Base-by-base conservation (phyloP, 176 grass and related monocot species). In the Echinochloa phyllopogon region DNA sequence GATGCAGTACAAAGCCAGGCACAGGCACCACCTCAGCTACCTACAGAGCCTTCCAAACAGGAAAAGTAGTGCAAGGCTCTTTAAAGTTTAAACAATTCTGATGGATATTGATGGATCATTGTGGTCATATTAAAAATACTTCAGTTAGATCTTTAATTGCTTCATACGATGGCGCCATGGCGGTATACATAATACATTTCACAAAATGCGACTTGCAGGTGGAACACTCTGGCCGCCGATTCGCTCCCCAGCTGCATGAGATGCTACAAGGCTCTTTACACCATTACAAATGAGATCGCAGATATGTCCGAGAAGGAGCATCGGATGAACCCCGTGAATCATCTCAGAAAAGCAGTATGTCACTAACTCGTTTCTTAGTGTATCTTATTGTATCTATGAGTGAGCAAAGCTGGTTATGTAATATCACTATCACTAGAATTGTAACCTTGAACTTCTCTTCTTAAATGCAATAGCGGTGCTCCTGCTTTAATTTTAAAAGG, bases 241-340 rank as follows among this genome's bases (percentile, higher is more conserved):
- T 91, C 89, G 44, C 87, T 97, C 21, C 94, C 91, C 0, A 24
- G n/a, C 12, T 92, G 83, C 51, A 94, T 97, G 94, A 82, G 42
- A 58, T 90, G 87, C 84, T 97, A 85, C 82, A 88, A 45, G 15
- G 81, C 77, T 57, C 53, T 97, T 29, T 83, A 87, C 51, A 81
- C 82, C 0, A 50, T 86, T 52, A 92, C 85, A 6, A 82, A 86
- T 82, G 85, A 88, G 18, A 90, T 92, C 5, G 87, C 89, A 0
- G 18, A 84, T 64, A 78, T 85, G 37, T 75, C 36, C 0, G 16
- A 64, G 8, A 77, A 76, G 50, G 82, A 94, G n/a, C 81, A 92
- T 23, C 85, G 94, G 33, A 38, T 38, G 33, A 87, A 88, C 82
- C 80, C 94, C 8, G 70, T 88, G 0, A 1, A 85, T 44, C 83